Conservation (phyloP, 1,284 basidiomycete genomes). For the Stygiomarasmius scandens region DNA sequence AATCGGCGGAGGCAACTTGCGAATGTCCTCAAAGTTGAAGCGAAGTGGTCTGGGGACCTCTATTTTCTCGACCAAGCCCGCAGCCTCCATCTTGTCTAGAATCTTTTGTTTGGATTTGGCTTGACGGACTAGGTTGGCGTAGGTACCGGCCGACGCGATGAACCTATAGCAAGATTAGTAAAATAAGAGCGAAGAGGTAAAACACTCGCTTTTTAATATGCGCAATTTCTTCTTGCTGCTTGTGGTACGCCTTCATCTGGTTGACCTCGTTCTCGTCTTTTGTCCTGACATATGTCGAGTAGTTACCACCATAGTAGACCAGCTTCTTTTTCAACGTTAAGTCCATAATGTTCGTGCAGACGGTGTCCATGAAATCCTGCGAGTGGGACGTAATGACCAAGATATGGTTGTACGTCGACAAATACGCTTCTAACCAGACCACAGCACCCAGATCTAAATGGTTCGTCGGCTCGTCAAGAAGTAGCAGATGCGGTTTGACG, state of each 20-base stretch:
- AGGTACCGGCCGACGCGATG: constrained; percentile 98
- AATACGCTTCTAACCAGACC: constrained; percentile 98
- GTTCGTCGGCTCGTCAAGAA: constrained; percentile 90
- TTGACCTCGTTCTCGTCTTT: constrained; percentile 98
- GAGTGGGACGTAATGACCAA: constrained; percentile 96
- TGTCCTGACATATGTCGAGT: constrained; percentile 94
- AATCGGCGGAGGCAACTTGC: constrained; percentile 94
- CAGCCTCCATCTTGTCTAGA: constrained; percentile 99
- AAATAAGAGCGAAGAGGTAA: constrained; percentile 9
- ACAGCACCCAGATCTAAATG: constrained; percentile 96
- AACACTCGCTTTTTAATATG: constrained; percentile 89
- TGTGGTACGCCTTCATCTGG: constrained; percentile 98
- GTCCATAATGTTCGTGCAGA: constrained; percentile 98
- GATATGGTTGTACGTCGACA: constrained; percentile 98
- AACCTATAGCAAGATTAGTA: constrained; percentile 54
- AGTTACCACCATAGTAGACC: constrained; percentile 95
- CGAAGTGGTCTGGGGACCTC: constrained; percentile 42
- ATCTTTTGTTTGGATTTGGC: constrained; percentile 99
- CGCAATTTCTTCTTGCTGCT: constrained; percentile 97
- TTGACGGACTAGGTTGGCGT: constrained; percentile 97
- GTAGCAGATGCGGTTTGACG: constrained; percentile 92
- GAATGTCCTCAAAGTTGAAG: constrained; percentile 97
- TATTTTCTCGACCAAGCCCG: constrained; percentile 92
- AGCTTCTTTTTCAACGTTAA: constrained; percentile 88
- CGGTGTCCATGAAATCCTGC: constrained; percentile 95